phyloP scores from a whole-genome alignment of 2,329 filamentous ascomycete genomes.

The Trematosphaeria pertusa region DNA sequence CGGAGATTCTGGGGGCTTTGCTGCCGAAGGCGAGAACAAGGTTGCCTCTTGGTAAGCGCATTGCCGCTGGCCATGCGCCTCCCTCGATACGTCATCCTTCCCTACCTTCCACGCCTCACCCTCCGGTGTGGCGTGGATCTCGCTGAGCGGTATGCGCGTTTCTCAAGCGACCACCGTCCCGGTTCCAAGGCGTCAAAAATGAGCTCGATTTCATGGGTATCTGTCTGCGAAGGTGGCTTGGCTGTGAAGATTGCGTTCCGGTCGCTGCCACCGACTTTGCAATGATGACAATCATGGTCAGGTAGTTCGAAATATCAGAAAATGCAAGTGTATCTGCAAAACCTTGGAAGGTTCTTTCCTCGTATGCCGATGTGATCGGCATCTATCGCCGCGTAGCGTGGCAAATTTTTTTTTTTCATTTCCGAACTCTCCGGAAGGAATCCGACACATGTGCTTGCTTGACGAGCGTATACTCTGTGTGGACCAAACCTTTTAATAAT shows the following conservation, averaged over 20 bases:
- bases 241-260: constrained; percentile 6
- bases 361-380: neutral
- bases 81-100: neutral
- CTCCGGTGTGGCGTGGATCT: constrained; percentile 4
- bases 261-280: constrained; percentile 17
- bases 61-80: neutral
- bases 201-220: constrained; percentile 6
- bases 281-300: constrained; percentile 11
- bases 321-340: constrained; percentile 5
- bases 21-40: constrained; percentile 29
- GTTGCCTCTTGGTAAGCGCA: constrained; percentile 34
- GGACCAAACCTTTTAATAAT: no score
- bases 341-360: neutral
- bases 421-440: no score
- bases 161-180: constrained; percentile 1
- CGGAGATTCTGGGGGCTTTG: constrained; percentile 17
- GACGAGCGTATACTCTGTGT: no score
- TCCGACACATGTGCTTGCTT: no score
- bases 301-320: constrained; percentile 9
- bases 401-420: no score
- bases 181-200: constrained; percentile 2
- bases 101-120: constrained; percentile 2
- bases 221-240: constrained; percentile 21
- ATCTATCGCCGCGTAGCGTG: no score
- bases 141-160: neutral